phyloP scores from a whole-genome alignment of 2,329 filamentous ascomycete genomes.

The Monilinia fructicola region DNA sequence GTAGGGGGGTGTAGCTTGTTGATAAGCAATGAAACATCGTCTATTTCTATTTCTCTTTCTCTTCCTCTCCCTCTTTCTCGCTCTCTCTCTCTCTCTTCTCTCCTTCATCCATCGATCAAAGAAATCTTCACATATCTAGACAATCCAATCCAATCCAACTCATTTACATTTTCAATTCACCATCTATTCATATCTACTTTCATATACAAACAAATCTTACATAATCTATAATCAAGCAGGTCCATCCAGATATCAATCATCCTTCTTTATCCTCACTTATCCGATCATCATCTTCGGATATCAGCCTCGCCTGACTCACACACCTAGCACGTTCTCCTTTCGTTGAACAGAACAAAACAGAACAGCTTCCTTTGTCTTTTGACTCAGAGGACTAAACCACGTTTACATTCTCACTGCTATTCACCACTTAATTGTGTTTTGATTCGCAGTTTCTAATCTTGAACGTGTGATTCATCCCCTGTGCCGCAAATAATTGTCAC shows the following conservation, averaged over 20 bases:
- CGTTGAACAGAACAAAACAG: neutral
- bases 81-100: neutral
- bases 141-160: neutral
- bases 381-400: neutral
- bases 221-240: slow-evolving; percentile 11
- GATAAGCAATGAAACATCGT: slow-evolving; percentile 16
- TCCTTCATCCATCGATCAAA: neutral
- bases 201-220: neutral
- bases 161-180: neutral
- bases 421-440: slow-evolving; percentile 21
- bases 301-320: slow-evolving; percentile 20
- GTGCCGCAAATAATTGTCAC: slow-evolving; percentile 11
- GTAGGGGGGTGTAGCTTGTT: neutral
- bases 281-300: neutral
- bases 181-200: neutral
- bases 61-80: neutral
- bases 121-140: slow-evolving; percentile 1
- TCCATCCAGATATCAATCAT: neutral
- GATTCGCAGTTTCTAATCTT: slow-evolving; percentile 15
- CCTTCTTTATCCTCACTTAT: slow-evolving; percentile 13
- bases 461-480: slow-evolving; percentile 5
- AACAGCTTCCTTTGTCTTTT: neutral
- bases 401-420: neutral
- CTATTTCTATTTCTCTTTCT: neutral
- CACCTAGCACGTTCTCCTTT: slow-evolving; percentile 8